Percentiles rank a stretch among this genome's conserved stretches.
Conservation (phyloP, 495 filamentous ascomycete genomes). For the Hypomontagnella monticulosa region DNA sequence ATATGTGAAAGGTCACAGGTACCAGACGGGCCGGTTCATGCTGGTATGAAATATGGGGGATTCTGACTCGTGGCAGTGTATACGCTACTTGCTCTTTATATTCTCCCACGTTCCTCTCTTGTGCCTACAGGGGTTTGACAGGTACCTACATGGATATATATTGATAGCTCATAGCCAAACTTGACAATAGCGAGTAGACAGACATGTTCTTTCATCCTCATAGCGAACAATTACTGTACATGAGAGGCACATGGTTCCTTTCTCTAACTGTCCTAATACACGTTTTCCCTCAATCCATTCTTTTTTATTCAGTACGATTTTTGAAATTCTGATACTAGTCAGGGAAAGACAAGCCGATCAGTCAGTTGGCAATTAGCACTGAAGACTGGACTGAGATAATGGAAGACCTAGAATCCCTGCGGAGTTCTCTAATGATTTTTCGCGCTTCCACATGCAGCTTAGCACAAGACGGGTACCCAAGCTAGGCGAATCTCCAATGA, state of each 20-base stretch:
- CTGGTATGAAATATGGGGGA: not conserved
- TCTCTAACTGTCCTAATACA: slow-evolving; percentile 5
- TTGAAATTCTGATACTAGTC: not conserved
- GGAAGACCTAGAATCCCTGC: slow-evolving; percentile 20
- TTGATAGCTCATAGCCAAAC: no score
- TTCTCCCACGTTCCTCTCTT: not conserved
- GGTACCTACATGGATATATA: slow-evolving; percentile 6
- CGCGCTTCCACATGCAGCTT: slow-evolving; percentile 16
- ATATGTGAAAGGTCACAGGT: slow-evolving; percentile 21
- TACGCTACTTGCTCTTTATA: slow-evolving; percentile 3
- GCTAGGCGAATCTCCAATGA: slow-evolving; percentile 33
- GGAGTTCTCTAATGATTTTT: slow-evolving; percentile 28
- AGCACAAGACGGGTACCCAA: slow-evolving; percentile 33
- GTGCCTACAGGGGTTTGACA: not conserved
- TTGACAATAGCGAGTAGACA: no score
- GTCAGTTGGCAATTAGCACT: slow-evolving; percentile 19
- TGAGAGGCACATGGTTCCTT: slow-evolving; percentile 14
- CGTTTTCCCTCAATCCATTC: slow-evolving; percentile 6
- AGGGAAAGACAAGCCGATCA: slow-evolving; percentile 26
- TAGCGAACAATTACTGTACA: not conserved
- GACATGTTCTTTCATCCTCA: slow-evolving; percentile 21
- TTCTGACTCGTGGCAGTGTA: slow-evolving; percentile 9
- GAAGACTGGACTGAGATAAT: slow-evolving; percentile 5
- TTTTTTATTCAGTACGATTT: not conserved
- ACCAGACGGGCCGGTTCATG: slow-evolving; percentile 6